A percentile compares a stretch with the other conserved stretches of the same genome.
Evolutionary conservation across 371 early-diverging fungal genomes (phyloP).

Genomic region (Apophysomyces variabilis): DNA sequence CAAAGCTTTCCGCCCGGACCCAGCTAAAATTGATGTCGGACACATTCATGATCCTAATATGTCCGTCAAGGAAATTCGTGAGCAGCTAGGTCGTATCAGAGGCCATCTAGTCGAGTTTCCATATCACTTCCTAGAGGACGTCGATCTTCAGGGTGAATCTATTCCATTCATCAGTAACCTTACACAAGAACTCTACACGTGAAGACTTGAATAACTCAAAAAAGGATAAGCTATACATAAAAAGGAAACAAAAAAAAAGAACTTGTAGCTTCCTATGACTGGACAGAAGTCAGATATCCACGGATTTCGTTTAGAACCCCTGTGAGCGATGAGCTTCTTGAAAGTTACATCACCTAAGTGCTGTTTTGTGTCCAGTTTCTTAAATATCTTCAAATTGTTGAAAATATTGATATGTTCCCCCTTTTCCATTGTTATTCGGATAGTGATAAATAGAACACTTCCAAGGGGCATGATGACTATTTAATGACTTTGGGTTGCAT

Average conservation of each 20-base stretch:
- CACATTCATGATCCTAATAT: conserved; percentile 46
- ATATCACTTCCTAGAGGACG: conserved; percentile 67
- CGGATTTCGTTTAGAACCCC: background rate
- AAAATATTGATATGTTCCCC: too few relatives aligned
- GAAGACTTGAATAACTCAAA: conserved; percentile 2
- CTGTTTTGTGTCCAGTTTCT: too few relatives aligned
- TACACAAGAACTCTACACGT: conserved; percentile 44
- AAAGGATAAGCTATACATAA: background rate
- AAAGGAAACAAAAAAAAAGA: background rate
- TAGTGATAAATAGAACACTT: too few relatives aligned
- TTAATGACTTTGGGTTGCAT: too few relatives aligned
- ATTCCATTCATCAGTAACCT: conserved; percentile 38
- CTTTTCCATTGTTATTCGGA: too few relatives aligned
- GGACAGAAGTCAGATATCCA: background rate
- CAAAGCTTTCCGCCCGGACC: conserved; percentile 58
- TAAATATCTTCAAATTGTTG: too few relatives aligned
- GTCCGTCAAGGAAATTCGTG: conserved; percentile 41
- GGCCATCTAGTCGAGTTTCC: conserved; percentile 82
- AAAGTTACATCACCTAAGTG: too few relatives aligned
- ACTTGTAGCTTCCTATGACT: too few relatives aligned
- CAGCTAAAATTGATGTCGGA: conserved; percentile 36
- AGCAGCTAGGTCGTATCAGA: conserved; percentile 47
- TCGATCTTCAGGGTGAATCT: conserved; percentile 43
- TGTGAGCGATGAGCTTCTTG: too few relatives aligned
- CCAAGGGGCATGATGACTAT: too few relatives aligned